Conservation (phyloP, 805 yeast species). For the Starmera caribaea region DNA sequence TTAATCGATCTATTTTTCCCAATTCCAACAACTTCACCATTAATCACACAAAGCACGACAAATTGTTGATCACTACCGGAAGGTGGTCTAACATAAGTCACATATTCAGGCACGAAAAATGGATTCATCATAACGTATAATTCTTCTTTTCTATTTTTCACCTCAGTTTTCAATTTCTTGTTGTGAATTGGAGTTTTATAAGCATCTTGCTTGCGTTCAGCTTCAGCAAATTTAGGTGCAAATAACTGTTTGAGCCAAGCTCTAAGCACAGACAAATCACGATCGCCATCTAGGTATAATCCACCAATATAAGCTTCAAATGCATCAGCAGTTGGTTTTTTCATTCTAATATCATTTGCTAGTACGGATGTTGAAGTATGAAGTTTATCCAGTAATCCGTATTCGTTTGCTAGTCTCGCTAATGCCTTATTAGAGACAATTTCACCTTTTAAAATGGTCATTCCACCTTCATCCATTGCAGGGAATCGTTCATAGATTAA, state of each 20-base stretch:
- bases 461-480: conserved; percentile 60
- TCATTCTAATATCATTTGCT: conserved; percentile 32
- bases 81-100: neutral
- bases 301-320: conserved; percentile 92
- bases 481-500: conserved; percentile 60
- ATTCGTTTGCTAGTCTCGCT: conserved; percentile 52
- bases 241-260: neutral
- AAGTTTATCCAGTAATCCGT: conserved; percentile 49
- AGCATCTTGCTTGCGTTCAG: neutral
- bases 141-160: neutral
- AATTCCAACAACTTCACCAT: conserved; percentile 51
- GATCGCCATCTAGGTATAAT: conserved; percentile 42
- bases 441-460: conserved; percentile 54
- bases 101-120: neutral
- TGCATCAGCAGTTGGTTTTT: conserved; percentile 55
- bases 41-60: conserved; percentile 51
- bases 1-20: conserved; percentile 61
- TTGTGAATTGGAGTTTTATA: neutral
- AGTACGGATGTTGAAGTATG: no score
- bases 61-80: conserved; percentile 25
- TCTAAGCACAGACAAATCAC: conserved; percentile 34
- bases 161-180: neutral
- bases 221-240: neutral
- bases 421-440: conserved; percentile 64
- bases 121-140: neutral